These are phyloP conservation scores for Urochloa ruziziensis DNA, from an alignment of 176 grass and related monocot genomes.

Conservation along the genomic window DNA sequence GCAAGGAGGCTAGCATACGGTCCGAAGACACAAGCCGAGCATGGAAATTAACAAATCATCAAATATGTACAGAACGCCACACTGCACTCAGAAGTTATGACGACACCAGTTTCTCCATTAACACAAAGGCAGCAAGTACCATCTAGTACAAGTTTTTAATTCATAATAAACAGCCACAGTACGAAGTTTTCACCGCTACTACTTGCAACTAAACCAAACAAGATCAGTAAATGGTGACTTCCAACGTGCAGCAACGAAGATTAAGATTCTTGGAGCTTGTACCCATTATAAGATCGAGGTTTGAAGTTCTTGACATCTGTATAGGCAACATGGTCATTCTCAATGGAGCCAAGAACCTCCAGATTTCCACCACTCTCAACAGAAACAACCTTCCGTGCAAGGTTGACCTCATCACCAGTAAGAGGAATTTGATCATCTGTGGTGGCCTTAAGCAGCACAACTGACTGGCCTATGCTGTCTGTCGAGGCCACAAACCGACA, in stretches of 20 bases:
- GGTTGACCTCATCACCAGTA: not conserved
- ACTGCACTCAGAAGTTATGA: not conserved
- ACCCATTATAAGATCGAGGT: not conserved
- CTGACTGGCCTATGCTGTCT: not conserved
- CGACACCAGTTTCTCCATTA: not conserved
- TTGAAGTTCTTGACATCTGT: not conserved
- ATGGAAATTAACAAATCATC: not conserved
- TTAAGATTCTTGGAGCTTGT: not conserved
- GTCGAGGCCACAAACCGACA: not conserved
- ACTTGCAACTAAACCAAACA: not conserved
- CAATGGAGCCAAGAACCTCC: not conserved
- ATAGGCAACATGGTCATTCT: not conserved
- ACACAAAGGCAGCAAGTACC: not conserved
- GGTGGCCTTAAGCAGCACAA: not conserved
- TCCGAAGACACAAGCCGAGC: too few relatives aligned
- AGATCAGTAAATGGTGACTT: slow-evolving; percentile 23
- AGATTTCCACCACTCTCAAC: not conserved
- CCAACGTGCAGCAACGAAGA: not conserved
- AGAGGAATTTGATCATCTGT: not conserved
- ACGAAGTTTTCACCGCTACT: not conserved
- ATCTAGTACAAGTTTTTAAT: not conserved
- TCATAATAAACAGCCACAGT: not conserved
- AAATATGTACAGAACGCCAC: not conserved
- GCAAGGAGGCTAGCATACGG: too few relatives aligned
- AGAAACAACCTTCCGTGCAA: slow-evolving; percentile 18